Evolutionary conservation across 106 monocot genomes (phyloP), one percentile per base, ranked within the genome.

Genomic region (Dioscorea alata): DNA sequence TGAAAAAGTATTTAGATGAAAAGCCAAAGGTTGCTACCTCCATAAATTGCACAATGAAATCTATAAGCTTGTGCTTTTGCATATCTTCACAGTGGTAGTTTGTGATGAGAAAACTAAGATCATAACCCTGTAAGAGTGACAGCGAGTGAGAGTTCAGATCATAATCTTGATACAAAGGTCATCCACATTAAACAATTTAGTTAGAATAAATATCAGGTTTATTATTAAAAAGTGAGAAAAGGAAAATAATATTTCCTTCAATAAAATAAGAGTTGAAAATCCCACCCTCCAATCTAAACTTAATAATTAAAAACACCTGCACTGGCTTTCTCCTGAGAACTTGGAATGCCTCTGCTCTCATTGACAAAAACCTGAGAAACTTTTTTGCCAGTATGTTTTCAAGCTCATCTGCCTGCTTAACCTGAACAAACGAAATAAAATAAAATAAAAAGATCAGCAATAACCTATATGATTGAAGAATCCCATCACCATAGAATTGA

Each of bases 321-420:
- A 99, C 92, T 56, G 92, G 97, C 59, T 90, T 99, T 84, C 97
- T 89, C 59, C 97, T 80, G 71, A 99, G 72, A 70, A 99, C 92
- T 71, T 93, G 97, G 74, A 99, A 99, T 81, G 97, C 92, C 56
- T 99, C 97, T 24, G 97, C 97, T 50, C 97, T 92, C 97, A 92
- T 99, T 17, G 97, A 99, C 62, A 99, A 85, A 81, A 99, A 99
- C 62, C 97, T 78, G 76, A 99, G 97, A 24, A 99, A 99, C 61
- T 93, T 99, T 65, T 93, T 99, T 1, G 92, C 79, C 35, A 92
- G 84, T 61, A 99, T 89, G 57, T 93, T 93, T 60, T 99, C 97
- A 64, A 99, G 87, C 69, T 93, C 92, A 83, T 99, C 97, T 65
- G 89, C 79, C 75, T 92, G 97, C 71, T 90, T 99, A 14, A 93